phyloP scores from a whole-genome alignment of 2,329 filamentous ascomycete species.

The Xylaria arbuscula region DNA sequence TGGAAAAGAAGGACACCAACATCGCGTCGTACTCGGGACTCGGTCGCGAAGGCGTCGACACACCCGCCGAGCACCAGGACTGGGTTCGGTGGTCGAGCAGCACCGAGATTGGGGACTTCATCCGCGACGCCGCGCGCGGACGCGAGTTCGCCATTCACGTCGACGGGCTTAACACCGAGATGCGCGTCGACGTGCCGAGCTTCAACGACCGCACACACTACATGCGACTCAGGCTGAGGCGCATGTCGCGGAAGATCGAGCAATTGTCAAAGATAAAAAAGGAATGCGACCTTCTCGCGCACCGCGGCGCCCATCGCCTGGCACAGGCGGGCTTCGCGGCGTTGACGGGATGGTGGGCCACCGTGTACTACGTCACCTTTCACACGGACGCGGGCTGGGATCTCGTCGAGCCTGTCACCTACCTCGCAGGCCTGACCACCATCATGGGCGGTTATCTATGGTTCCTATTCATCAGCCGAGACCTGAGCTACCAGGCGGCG shows the following conservation, averaged over 20 bases:
- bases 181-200: conserved; percentile 83
- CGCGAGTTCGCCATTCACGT: conserved; percentile 88
- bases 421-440: conserved; percentile 85
- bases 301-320: conserved; percentile 79
- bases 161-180: conserved; percentile 72
- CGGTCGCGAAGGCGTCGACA: conserved; percentile 68
- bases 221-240: conserved; percentile 79
- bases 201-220: conserved; percentile 94
- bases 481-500: conserved; percentile 86
- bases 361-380: conserved; percentile 79
- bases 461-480: conserved; percentile 92
- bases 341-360: conserved; percentile 81
- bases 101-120: conserved; percentile 94
- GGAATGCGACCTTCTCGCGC: conserved; percentile 82
- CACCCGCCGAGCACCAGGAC: conserved; percentile 59
- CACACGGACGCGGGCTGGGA: conserved; percentile 88
- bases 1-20: conserved; percentile 51
- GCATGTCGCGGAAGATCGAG: conserved; percentile 75
- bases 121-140: conserved; percentile 85
- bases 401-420: conserved; percentile 89
- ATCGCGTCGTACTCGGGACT: conserved; percentile 78
- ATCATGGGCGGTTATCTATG: conserved; percentile 92
- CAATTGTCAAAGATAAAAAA: conserved; percentile 78
- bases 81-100: conserved; percentile 90
- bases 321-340: conserved; percentile 82